Evolutionary conservation across 2,329 filamentous ascomycete genomes (phyloP).

Genomic region (Aspergillus sp.): DNA sequence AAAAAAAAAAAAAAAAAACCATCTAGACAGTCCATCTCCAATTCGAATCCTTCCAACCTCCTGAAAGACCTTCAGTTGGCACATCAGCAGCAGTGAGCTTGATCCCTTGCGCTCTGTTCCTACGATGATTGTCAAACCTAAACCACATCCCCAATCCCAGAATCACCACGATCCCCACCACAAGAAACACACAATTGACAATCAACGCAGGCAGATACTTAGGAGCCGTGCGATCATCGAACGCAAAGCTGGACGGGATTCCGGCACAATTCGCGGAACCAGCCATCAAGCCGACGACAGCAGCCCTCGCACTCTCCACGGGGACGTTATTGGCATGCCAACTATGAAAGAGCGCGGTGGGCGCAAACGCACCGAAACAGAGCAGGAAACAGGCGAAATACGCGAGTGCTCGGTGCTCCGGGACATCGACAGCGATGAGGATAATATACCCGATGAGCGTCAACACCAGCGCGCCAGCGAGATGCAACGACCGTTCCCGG

Average conservation of each 20-base stretch:
- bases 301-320: slow-evolving; percentile 4
- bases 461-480: slow-evolving; percentile 6
- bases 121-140: slow-evolving; percentile 4
- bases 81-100: slow-evolving; percentile 5
- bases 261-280: slow-evolving; percentile 9
- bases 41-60: slow-evolving; percentile 6
- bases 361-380: slow-evolving; percentile 5
- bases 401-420: slow-evolving; percentile 3
- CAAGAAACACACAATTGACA: slow-evolving; percentile 6
- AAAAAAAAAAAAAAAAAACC: too few relatives aligned
- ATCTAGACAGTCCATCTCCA: slow-evolving; percentile 6
- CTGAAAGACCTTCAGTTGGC: slow-evolving; percentile 3
- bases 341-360: slow-evolving; percentile 7
- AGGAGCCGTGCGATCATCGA: slow-evolving; percentile 5
- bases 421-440: slow-evolving; percentile 6
- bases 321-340: slow-evolving; percentile 9
- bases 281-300: slow-evolving; percentile 6
- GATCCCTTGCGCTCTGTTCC: slow-evolving; percentile 4
- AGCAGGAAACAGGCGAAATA: slow-evolving; percentile 10
- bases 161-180: slow-evolving; percentile 3
- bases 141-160: slow-evolving; percentile 6
- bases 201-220: slow-evolving; percentile 6
- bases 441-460: slow-evolving; percentile 10
- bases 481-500: slow-evolving; percentile 13
- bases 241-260: slow-evolving; percentile 8